Evolutionary conservation across 2,329 filamentous ascomycete genomes (phyloP).

Genomic region (Rosellinia necatrix): DNA sequence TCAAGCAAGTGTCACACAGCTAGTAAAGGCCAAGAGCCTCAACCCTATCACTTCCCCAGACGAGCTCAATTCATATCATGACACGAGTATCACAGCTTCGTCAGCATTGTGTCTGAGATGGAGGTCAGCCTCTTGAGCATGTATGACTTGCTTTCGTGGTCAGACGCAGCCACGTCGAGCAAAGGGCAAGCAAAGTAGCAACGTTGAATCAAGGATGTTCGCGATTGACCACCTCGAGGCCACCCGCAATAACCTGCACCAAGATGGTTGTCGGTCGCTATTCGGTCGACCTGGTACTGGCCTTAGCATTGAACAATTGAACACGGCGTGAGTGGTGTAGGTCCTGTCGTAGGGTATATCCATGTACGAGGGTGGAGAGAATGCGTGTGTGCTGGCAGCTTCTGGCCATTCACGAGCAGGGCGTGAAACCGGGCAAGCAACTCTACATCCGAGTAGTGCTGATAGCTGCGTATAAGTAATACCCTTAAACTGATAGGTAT

Average conservation of each 20-base stretch:
- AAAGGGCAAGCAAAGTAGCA: not conserved
- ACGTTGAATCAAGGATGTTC: not conserved
- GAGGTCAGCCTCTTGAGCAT: conserved; percentile 8
- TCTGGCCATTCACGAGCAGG: conserved; percentile 22
- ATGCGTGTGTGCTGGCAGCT: conserved; percentile 25
- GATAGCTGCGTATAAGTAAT: conserved; percentile 5
- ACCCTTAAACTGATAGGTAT: conserved; percentile 7
- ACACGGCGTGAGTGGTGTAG: conserved; percentile 7
- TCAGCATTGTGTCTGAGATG: conserved; percentile 22
- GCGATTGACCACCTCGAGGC: conserved; percentile 7
- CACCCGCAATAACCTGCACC: not conserved
- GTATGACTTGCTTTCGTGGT: not conserved
- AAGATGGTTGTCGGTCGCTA: conserved; percentile 2
- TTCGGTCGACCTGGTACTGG: conserved; percentile 8
- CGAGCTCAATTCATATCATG: conserved; percentile 6
- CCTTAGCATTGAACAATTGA: conserved; percentile 16
- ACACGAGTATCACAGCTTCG: conserved; percentile 28
- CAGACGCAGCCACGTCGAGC: conserved; percentile 3
- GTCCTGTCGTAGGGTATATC: conserved; percentile 20
- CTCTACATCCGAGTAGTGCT: conserved; percentile 21
- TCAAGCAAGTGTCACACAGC: conserved; percentile 2
- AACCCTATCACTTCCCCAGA: not conserved
- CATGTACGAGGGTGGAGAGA: conserved; percentile 26
- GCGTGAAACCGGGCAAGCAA: conserved; percentile 18
- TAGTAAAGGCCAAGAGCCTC: conserved; percentile 1